Conservation (phyloP, 192 early-diverging fungal genomes). For the Backusella luteola region DNA sequence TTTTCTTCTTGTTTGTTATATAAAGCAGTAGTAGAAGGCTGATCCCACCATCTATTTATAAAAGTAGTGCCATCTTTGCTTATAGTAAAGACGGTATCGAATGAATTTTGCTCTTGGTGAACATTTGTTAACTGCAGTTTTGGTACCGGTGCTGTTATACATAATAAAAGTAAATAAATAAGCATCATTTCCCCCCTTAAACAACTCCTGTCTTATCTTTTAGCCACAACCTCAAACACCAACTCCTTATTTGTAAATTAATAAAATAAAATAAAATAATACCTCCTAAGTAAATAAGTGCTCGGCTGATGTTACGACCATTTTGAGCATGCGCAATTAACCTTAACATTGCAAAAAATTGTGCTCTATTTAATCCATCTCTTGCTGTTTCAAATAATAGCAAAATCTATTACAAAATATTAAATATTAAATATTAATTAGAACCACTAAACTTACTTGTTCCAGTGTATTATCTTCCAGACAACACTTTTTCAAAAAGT, state of each 20-base stretch:
- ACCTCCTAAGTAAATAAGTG: slow-evolving; percentile 36
- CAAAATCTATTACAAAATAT: slow-evolving; percentile 24
- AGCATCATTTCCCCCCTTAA: neutral
- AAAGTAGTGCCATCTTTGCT: neutral
- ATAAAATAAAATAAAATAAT: neutral
- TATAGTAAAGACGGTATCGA: slow-evolving; percentile 2
- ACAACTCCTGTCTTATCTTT: neutral
- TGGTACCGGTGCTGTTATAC: neutral
- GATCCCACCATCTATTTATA: neutral
- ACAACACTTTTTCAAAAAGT: slow-evolving; percentile 26
- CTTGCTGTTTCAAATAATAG: slow-evolving; percentile 28
- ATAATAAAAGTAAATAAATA: neutral
- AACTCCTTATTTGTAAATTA: neutral
- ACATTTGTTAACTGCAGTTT: neutral
- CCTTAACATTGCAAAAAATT: slow-evolving; percentile 39
- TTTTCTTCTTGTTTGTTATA: neutral
- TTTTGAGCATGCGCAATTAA: slow-evolving; percentile 41
- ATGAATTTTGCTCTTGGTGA: neutral
- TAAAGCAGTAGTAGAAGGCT: neutral
- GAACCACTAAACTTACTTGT: slow-evolving; percentile 15
- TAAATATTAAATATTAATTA: neutral
- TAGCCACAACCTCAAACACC: neutral
- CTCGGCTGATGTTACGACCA: slow-evolving; percentile 31
- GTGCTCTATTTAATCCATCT: slow-evolving; percentile 22
- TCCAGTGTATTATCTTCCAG: slow-evolving; percentile 23